A percentile compares a stretch with the other conserved stretches of the same genome.
phyloP scores from a whole-genome alignment of 2,329 filamentous ascomycete genomes.

The Calonectria montana region DNA sequence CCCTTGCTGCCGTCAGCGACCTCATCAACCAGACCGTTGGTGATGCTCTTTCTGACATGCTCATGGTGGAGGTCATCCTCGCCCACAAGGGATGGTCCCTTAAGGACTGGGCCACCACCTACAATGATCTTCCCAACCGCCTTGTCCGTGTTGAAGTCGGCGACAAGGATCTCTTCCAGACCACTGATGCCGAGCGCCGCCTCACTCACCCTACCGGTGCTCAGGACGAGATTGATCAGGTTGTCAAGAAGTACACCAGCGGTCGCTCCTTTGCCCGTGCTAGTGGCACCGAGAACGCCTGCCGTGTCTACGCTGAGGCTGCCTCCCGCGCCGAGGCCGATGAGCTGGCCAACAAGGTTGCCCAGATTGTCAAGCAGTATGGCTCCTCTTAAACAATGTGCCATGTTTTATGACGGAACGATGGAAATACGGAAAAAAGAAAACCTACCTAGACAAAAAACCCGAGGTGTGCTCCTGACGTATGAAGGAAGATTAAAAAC shows the following conservation, averaged over 20 bases:
- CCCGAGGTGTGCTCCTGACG: conserved; percentile 7
- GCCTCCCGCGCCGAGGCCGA: conserved; percentile 90
- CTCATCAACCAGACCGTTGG: conserved; percentile 99
- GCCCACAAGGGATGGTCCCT: conserved; percentile 94
- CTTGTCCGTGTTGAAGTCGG: conserved; percentile 92
- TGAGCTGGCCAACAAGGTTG: conserved; percentile 87
- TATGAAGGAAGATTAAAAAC: background rate
- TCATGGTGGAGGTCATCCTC: conserved; percentile 95
- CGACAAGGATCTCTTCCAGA: conserved; percentile 89
- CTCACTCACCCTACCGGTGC: conserved; percentile 82
- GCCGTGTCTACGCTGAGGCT: conserved; percentile 95
- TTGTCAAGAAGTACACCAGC: conserved; percentile 90
- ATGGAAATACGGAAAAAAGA: background rate
- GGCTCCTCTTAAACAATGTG: conserved; percentile 46
- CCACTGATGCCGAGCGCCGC: conserved; percentile 91
- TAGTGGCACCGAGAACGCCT: conserved; percentile 94
- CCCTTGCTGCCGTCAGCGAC: conserved; percentile 83
- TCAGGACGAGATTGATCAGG: conserved; percentile 86
- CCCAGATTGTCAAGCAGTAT: conserved; percentile 76
- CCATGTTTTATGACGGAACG: conserved; percentile 20
- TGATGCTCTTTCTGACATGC: conserved; percentile 94
- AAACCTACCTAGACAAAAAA: conserved; percentile 23
- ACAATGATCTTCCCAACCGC: conserved; percentile 93
- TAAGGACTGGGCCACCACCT: conserved; percentile 92
- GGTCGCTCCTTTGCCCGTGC: conserved; percentile 92